These are phyloP conservation scores for Barbarea vulgaris DNA, from an alignment of 345 rosid genomes.

Conservation along the genomic window DNA sequence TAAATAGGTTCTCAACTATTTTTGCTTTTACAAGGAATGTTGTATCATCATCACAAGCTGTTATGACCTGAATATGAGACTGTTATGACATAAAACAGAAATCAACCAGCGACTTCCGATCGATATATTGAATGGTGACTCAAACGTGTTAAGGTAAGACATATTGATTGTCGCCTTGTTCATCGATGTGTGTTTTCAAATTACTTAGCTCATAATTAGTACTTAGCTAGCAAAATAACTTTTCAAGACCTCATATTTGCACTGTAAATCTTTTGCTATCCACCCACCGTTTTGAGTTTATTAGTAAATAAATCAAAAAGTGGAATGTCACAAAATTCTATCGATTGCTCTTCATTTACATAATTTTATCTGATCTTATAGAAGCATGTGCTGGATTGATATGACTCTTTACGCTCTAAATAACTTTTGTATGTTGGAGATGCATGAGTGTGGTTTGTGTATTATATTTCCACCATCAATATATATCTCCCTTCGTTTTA, in stretches of 20 bases:
- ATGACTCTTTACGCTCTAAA: conserved; percentile 9
- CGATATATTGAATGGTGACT: conserved; percentile 73
- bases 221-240: conserved; percentile 13
- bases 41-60: too few species aligned
- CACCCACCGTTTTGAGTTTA: not conserved
- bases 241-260: not conserved
- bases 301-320: conserved; percentile 4
- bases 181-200: not conserved
- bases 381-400: conserved; percentile 25
- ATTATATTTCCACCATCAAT: not conserved
- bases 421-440: conserved; percentile 22
- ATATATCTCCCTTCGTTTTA: not conserved
- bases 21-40: not conserved
- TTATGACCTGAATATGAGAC: too few species aligned
- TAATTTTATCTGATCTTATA: conserved; percentile 19
- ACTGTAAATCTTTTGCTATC: not conserved
- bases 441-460: conserved; percentile 15
- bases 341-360: not conserved
- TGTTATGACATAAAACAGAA: too few species aligned
- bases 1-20: not conserved
- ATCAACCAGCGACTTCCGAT: conserved; percentile 53
- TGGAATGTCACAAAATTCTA: not conserved
- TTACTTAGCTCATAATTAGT: conserved; percentile 10
- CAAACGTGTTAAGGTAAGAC: conserved; percentile 72
- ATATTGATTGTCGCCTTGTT: conserved; percentile 24